A percentile compares a stretch with the other conserved stretches of the same genome.
Evolutionary conservation across 176 grass and related monocot genomes (phyloP).

Genomic region (Zea mays): DNA sequence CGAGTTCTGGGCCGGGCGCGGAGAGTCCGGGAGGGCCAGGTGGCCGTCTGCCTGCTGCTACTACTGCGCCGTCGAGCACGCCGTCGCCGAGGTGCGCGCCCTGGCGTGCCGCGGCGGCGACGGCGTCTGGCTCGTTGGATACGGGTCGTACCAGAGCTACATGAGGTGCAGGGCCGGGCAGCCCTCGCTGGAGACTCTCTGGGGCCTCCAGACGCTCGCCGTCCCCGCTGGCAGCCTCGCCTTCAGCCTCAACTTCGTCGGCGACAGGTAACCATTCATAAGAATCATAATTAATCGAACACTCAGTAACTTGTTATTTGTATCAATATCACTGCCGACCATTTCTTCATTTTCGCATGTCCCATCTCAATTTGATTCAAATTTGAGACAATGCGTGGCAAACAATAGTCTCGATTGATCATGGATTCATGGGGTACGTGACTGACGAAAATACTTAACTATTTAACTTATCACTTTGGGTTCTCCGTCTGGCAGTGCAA

Average conservation of each 20-base stretch:
- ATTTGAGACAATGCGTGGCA: background rate
- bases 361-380: constrained; percentile 1
- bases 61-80: constrained; percentile 68
- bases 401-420: background rate
- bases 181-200: constrained; percentile 67
- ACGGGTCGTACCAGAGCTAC: constrained; percentile 70
- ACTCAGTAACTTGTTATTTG: no score
- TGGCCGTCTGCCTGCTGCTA: constrained; percentile 26
- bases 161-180: constrained; percentile 56
- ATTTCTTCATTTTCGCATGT: background rate
- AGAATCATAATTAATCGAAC: background rate
- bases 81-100: constrained; percentile 57
- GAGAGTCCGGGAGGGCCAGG: constrained; percentile 27
- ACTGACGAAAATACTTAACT: constrained; percentile 15
- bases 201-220: constrained; percentile 63
- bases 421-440: background rate
- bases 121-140: constrained; percentile 60
- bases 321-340: no score
- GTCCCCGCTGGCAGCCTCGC: constrained; percentile 53
- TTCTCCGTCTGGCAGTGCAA: constrained; percentile 32
- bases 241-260: constrained; percentile 54
- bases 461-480: background rate
- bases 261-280: constrained; percentile 41
- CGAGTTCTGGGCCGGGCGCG: constrained; percentile 47
- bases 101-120: constrained; percentile 42